Evolutionary conservation across 768 basidiomycete species (phyloP), one percentile per base, ranked within the genome.

Genomic region (Fomitopsis pulvina): DNA sequence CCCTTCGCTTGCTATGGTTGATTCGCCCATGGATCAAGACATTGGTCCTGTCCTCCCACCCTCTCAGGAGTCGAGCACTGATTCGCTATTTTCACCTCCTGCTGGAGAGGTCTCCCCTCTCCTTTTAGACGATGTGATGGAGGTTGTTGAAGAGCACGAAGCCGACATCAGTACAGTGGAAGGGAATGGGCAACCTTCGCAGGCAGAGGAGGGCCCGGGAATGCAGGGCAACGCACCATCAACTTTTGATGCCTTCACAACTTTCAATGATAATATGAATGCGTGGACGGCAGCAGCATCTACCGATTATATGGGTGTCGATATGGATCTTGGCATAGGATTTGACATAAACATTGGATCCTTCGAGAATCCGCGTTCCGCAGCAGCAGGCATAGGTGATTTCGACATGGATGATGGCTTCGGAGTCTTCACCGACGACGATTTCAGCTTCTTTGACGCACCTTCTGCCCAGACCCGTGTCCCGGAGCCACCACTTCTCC

Each of bases 361-460:
- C 20, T 67, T 70, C 14, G 64, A 67, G 11, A 51, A 62, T 4
- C 64, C 63, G 26, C 57, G 66, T 14, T 54, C 57, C 7, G 57
- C 59, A n/a, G 57, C 62, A 38, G 66, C 66, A 45, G 65, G 55
- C 16, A 63, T 53, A 22, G 55, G 54, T 37, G 43, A 18, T 28
- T 57, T 57, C 27, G 62, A 60, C 37, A 54, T 67, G 24, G 66
- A 65, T 45, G 64, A 62, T 26, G 63, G 65, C 20, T 65, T 70
- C 43, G 62, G 60, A 16, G 57, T 64, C 28, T 83, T 92, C 57
- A 91, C 90, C 0, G 90, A 93, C 45, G 90, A 91, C 48, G 90
- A 93, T 64, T 93, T 92, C 64, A 85, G 79, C 62, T 92, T 89
- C 66, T 93, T 92, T 61, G 88, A 92, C 60, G 73, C 72, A 22